Percentiles rank a stretch among this genome's conserved stretches.
phyloP scores from a whole-genome alignment of 208 protist genomes.

The Trypanosoma melophagium region DNA sequence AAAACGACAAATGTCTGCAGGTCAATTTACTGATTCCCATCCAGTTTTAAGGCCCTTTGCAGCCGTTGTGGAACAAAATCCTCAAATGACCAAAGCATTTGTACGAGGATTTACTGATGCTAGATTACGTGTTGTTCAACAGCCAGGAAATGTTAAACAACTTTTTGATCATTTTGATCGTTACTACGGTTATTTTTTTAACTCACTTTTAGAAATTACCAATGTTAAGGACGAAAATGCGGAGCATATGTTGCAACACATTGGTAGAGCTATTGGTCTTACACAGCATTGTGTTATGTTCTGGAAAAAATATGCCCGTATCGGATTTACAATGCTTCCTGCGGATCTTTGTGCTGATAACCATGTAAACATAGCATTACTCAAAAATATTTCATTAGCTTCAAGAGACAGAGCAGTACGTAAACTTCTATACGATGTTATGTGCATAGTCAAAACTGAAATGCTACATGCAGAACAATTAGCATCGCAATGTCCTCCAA shows the following conservation, averaged over 20 bases:
- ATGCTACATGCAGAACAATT: slow-evolving; percentile 81
- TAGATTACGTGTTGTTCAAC: slow-evolving; percentile 75
- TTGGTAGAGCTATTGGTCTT: slow-evolving; percentile 79
- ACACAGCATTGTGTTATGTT: slow-evolving; percentile 90
- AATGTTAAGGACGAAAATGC: slow-evolving; percentile 79
- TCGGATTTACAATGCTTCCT: slow-evolving; percentile 88
- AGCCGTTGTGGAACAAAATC: slow-evolving; percentile 60
- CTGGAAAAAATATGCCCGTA: slow-evolving; percentile 89
- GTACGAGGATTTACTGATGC: slow-evolving; percentile 88
- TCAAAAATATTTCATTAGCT: slow-evolving; percentile 83
- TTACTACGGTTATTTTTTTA: slow-evolving; percentile 91
- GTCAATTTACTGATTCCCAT: slow-evolving; percentile 88
- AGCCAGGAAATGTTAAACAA: slow-evolving; percentile 87
- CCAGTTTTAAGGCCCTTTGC: slow-evolving; percentile 82
- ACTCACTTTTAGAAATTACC: slow-evolving; percentile 79
- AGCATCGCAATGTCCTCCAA: slow-evolving; percentile 57
- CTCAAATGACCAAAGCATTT: slow-evolving; percentile 86
- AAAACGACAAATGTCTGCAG: slow-evolving; percentile 52
- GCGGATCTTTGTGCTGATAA: slow-evolving; percentile 87
- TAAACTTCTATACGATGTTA: slow-evolving; percentile 75
- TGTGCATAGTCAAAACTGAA: slow-evolving; percentile 84
- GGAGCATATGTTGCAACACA: slow-evolving; percentile 85
- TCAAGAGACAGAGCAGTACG: slow-evolving; percentile 77
- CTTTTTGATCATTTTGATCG: slow-evolving; percentile 91
- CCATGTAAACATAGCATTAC: slow-evolving; percentile 81